Percentiles rank a stretch among this genome's conserved stretches.
phyloP scores from a whole-genome alignment of 1,139 yeast species.

The Debaryomycetaceae sp. region DNA sequence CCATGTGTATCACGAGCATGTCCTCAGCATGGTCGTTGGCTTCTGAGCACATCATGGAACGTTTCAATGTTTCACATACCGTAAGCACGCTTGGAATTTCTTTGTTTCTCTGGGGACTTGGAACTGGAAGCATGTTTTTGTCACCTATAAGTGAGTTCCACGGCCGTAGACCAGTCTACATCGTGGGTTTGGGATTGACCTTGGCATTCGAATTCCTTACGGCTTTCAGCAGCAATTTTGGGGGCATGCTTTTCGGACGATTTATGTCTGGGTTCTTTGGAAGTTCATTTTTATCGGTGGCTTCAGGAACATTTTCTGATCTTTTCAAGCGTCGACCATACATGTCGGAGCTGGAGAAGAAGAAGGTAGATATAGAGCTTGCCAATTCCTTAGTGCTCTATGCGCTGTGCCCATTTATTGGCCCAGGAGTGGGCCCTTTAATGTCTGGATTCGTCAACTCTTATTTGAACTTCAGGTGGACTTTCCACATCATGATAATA shows the following conservation, averaged over 20 bases:
- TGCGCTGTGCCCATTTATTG: constrained; percentile 29
- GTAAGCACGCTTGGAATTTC: constrained; percentile 28
- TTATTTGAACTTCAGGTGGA: constrained; percentile 21
- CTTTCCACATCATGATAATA: constrained; percentile 21
- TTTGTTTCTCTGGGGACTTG: constrained; percentile 27
- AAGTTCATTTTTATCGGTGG: constrained; percentile 33
- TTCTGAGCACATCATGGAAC: constrained; percentile 18
- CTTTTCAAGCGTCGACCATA: constrained; percentile 15
- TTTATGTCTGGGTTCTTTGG: constrained; percentile 33
- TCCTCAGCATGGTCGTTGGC: constrained; percentile 34
- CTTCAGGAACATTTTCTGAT: constrained; percentile 33
- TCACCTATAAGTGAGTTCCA: constrained; percentile 33
- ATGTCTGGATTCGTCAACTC: constrained; percentile 26
- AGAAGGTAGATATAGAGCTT: constrained; percentile 17
- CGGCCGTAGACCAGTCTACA: constrained; percentile 28
- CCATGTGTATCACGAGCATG: constrained; percentile 28
- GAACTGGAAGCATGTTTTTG: constrained; percentile 30
- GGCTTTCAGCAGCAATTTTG: constrained; percentile 24
- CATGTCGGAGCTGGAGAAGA: constrained; percentile 8
- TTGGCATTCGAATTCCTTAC: constrained; percentile 26
- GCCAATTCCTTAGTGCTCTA: constrained; percentile 26
- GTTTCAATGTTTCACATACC: constrained; percentile 24
- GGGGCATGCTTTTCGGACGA: constrained; percentile 29
- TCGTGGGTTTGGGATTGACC: constrained; percentile 19
- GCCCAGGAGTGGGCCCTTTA: constrained; percentile 33